Percentiles rank a stretch among this genome's conserved stretches.
Conservation (phyloP, 257 asterid species). For the Pogostemon cablin region DNA sequence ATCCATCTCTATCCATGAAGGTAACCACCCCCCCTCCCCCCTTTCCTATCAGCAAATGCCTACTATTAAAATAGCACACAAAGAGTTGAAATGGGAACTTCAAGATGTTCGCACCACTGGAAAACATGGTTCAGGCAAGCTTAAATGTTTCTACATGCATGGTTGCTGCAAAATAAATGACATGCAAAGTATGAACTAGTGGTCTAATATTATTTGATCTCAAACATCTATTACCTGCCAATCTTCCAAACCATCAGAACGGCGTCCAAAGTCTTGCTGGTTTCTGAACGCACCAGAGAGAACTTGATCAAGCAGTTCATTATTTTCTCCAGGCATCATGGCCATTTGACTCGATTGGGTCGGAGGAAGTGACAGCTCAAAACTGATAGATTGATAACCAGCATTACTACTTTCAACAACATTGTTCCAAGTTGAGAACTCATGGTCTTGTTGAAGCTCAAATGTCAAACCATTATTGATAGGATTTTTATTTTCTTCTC, state of each 20-base stretch:
- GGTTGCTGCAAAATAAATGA: conserved; percentile 16
- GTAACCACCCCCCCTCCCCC: conserved; percentile 5
- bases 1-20: conserved; percentile 5
- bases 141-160: conserved; percentile 4
- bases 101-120: conserved; percentile 6
- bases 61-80: conserved; percentile 8
- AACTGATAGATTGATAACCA: conserved; percentile 50
- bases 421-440: conserved; percentile 60
- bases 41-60: conserved; percentile 12
- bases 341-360: conserved; percentile 47
- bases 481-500: conserved; percentile 39
- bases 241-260: conserved; percentile 51
- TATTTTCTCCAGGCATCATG: conserved; percentile 54
- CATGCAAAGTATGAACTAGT: conserved; percentile 16
- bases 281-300: conserved; percentile 40
- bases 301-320: conserved; percentile 51
- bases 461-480: conserved; percentile 42
- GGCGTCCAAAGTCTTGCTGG: conserved; percentile 46
- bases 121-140: conserved; percentile 15
- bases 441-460: conserved; percentile 46
- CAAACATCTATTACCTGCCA: conserved; percentile 63
- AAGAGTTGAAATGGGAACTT: conserved; percentile 4
- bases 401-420: conserved; percentile 47
- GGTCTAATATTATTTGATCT: neutral
- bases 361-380: conserved; percentile 52